Base-by-base conservation (phyloP, 2,329 filamentous ascomycete genomes). In the Plenodomus biglobosus region DNA sequence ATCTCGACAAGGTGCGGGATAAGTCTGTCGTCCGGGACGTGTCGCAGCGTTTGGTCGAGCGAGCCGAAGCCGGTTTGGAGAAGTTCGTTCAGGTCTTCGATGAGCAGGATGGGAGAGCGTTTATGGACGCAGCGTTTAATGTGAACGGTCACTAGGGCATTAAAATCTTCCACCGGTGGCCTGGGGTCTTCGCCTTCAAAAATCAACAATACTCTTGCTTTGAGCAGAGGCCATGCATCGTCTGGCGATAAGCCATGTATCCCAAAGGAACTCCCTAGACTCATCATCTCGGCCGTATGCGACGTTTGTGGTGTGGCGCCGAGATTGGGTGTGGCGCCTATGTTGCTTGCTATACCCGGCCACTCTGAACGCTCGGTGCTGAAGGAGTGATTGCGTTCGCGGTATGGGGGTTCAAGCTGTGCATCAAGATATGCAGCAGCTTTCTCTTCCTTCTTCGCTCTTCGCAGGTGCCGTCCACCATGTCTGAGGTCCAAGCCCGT, bases 1-100 rank as follows among this genome's bases (percentile, higher is more conserved):
- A 96, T 85, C 67, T 96, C 90, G 2, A 96, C 92, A 1, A 99
- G 78, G 46, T 90, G 85, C 0, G 90, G 89, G 18, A 97, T 90
- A n/a, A 97, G 81, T 27, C 87, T 83, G 52, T 96, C 92, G 64
- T 97, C 92, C 0, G 90, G 81, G 0, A 90, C 85, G 38, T 84
- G 83, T 41, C 86, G 83, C 16, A 97, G 76, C 0, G 89, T 92
- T 56, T 92, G 88, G 59, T 96, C 92, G 2, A 99, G 79, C 1
- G 88, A 91, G 22, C 82, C 80, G 65, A 97, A 99, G 1, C 94
- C 94, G 0, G 88, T 87, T n/a, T 79, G 75, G 2, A 94, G 76
- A 3, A 94, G 78, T 58, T 92, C 88, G 41, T 85, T 80, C 8
- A 94, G 72, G 61, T 94, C 89, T 56, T 92, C 88, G 10, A 92